Base-by-base conservation (phyloP, 2,329 filamentous ascomycete genomes). In the Alternaria brassicicola region DNA sequence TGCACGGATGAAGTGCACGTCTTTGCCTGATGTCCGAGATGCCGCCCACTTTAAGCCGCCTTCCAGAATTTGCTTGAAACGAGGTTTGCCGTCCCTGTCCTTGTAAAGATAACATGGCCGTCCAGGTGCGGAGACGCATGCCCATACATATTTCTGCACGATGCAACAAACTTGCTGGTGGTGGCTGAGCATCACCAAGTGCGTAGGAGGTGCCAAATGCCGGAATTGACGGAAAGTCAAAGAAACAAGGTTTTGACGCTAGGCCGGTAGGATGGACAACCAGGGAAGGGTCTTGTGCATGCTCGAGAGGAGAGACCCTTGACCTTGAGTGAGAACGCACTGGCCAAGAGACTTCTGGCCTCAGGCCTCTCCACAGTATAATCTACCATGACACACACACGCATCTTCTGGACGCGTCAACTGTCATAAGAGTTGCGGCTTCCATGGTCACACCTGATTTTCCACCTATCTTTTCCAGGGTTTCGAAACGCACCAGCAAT, bases 321-420 rank as follows among this genome's bases (percentile, higher is more conserved):
- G 56, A 39, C 45, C 36, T 33, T 43, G 52, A 59, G 52, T 55
- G 31, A 47, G 38, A 55, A 33, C 21, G 56, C 56, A 59, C 43
- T 21, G 52, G 25, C 56, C 56, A 38, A 8, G 26, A 21, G 23
- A 33, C 50, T 53, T 59, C 56, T 59, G 56, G 56, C 52, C 56
- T 48, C 33, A 15, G 52, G 39, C 28, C 52, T 51, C 52, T 59
- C 56, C 52, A 51, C 52, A 43, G 52, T 51, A 50, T 51, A 59
- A 59, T 55, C 45, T 55, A 55, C 56, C 19, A 55, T 59, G 56
- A 59, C 56, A 55, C 56, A 51, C 52, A 28, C 39, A 51, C 52
- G 23, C 39, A 35, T 31, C 46, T 52, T 43, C 31, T 51, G 46
- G 56, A 55, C 52, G 56, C 56, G 52, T 59, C 56, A 55, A 55